These are phyloP conservation scores for Starmerella etchellsii DNA, from an alignment of 805 yeast species.

Conservation along the genomic window DNA sequence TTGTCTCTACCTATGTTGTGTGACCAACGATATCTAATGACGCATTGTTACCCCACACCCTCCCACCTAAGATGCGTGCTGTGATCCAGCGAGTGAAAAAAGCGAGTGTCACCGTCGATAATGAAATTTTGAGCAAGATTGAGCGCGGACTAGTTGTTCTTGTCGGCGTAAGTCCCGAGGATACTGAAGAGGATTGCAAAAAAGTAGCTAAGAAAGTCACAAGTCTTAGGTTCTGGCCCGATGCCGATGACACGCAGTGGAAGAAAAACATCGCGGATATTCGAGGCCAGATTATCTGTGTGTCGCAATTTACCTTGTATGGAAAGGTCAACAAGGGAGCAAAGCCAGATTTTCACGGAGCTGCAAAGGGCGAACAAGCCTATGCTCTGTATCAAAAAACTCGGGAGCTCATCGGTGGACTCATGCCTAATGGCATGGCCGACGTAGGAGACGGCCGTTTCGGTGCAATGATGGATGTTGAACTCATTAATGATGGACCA, in stretches of 20 bases:
- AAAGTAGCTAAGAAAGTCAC: conserved; percentile 56
- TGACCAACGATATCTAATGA: too few species aligned
- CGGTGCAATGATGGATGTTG: conserved; percentile 97
- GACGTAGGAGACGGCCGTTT: conserved; percentile 78
- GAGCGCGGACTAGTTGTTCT: conserved; percentile 62
- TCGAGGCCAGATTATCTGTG: conserved; percentile 63
- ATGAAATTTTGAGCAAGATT: conserved; percentile 55
- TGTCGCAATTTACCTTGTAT: conserved; percentile 84
- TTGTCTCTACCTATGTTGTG: too few species aligned
- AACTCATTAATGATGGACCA: conserved; percentile 82
- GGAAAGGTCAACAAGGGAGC: conserved; percentile 82
- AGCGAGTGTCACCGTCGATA: conserved; percentile 81
- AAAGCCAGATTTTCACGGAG: conserved; percentile 87
- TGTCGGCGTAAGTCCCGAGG: conserved; percentile 73
- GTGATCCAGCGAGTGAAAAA: conserved; percentile 80
- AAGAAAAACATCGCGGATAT: conserved; percentile 51
- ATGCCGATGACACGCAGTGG: conserved; percentile 67
- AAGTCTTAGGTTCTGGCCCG: conserved; percentile 62
- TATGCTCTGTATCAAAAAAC: conserved; percentile 36
- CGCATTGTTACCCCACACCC: too few species aligned
- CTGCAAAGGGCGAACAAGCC: conserved; percentile 65
- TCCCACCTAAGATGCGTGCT: too few species aligned
- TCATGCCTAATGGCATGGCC: conserved; percentile 35
- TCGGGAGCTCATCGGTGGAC: conserved; percentile 26
- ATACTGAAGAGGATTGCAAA: conserved; percentile 59